phyloP scores from a whole-genome alignment of 495 filamentous ascomycete species.

The Aspergillus asperescens region DNA sequence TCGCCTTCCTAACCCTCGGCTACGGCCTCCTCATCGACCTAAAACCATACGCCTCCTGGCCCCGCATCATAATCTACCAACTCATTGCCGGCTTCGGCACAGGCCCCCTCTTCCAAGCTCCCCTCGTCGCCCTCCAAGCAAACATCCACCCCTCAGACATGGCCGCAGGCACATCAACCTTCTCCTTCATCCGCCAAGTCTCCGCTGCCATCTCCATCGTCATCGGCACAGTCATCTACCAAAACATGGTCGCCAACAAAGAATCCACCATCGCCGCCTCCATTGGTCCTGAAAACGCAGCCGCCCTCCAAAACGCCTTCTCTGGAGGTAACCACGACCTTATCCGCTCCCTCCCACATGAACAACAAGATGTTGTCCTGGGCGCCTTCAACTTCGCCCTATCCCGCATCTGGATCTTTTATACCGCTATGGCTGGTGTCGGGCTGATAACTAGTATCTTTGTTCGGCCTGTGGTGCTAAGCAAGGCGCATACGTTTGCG shows the following conservation, averaged over 20 bases:
- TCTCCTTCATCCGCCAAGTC: constrained; percentile 48
- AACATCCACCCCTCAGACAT: constrained; percentile 47
- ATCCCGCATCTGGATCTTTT: constrained; percentile 65
- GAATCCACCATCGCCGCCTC: constrained; percentile 31
- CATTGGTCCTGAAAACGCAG: constrained; percentile 30
- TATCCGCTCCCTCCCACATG: constrained; percentile 44
- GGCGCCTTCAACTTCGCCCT: constrained; percentile 52
- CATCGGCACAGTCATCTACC: constrained; percentile 53
- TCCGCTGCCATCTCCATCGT: constrained; percentile 50
- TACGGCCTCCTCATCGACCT: constrained; percentile 49
- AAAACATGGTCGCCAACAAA: constrained; percentile 48
- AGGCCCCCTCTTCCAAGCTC: constrained; percentile 54
- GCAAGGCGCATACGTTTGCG: constrained; percentile 53
- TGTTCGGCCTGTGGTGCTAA: constrained; percentile 52
- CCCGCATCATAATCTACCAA: constrained; percentile 50
- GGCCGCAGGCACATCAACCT: constrained; percentile 49
- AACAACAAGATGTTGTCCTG: constrained; percentile 45
- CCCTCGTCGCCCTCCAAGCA: constrained; percentile 54
- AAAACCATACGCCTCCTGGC: constrained; percentile 42
- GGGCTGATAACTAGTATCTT: constrained; percentile 52
- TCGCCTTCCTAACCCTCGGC: constrained; percentile 50
- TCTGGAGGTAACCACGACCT: constrained; percentile 56
- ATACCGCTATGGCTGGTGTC: constrained; percentile 47
- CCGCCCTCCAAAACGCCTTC: constrained; percentile 38
- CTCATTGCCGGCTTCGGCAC: constrained; percentile 50